phyloP scores from a whole-genome alignment of 106 monocot genomes.

The Iris macrosiphon region DNA sequence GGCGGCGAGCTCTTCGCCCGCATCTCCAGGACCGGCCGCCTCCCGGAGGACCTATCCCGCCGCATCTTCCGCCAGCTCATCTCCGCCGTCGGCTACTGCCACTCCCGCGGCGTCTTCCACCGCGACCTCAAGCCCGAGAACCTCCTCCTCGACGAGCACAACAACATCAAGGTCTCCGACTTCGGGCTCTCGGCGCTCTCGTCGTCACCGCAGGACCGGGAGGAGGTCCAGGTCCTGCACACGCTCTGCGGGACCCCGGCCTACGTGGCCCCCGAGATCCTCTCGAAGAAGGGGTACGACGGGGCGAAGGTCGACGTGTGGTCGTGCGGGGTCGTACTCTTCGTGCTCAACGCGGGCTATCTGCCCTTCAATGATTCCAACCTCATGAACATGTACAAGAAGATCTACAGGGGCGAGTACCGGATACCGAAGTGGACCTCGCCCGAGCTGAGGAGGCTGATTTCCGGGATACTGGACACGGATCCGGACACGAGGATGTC shows the following conservation, averaged over 20 bases:
- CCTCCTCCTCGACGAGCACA: slow-evolving; percentile 59
- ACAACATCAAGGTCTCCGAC: slow-evolving; percentile 59
- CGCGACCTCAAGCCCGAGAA: slow-evolving; percentile 96
- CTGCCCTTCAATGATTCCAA: slow-evolving; percentile 22
- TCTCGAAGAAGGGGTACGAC: slow-evolving; percentile 11
- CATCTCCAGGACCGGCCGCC: slow-evolving; percentile 8
- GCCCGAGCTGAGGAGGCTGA: slow-evolving; percentile 11
- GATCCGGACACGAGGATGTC: slow-evolving; percentile 23
- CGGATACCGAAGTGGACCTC: slow-evolving; percentile 21
- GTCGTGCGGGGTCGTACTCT: slow-evolving; percentile 29
- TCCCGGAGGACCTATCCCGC: slow-evolving; percentile 10
- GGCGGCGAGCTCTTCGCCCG: slow-evolving; percentile 17
- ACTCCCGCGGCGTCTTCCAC: slow-evolving; percentile 84
- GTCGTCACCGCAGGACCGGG: not conserved
- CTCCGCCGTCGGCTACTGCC: slow-evolving; percentile 81
- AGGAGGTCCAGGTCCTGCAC: slow-evolving; percentile 11
- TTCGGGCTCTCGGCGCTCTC: slow-evolving; percentile 27
- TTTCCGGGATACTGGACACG: slow-evolving; percentile 21
- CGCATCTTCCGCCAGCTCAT: slow-evolving; percentile 78
- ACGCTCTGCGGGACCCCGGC: slow-evolving; percentile 20
- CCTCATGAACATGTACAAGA: slow-evolving; percentile 12
- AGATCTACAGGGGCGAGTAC: slow-evolving; percentile 22
- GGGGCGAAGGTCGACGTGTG: slow-evolving; percentile 17
- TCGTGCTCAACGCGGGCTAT: slow-evolving; percentile 24
- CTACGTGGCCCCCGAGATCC: slow-evolving; percentile 21